Base-by-base conservation (phyloP, 257 asterid species). In the Petunia axillaris region DNA sequence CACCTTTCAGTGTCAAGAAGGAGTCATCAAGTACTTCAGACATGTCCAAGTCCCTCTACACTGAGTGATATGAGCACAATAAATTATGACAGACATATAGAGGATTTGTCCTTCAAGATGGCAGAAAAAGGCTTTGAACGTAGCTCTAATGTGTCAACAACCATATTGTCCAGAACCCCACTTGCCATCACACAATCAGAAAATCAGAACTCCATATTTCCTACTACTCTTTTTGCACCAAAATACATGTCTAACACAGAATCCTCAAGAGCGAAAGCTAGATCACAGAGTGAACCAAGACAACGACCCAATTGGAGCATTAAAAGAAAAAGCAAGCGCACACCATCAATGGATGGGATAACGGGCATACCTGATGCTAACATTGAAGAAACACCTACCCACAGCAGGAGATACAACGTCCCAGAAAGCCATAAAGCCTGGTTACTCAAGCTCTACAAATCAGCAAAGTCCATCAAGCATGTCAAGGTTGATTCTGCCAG, bases 261-360 rank as follows among this genome's bases (percentile, higher is more conserved):
- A 83, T 88, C 95, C 54, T 90, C 94, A 78, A 87, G 87, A 85
- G 94, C 95, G 62, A 93, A 91, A 83, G 63, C 89, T 62, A 90
- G 97, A 80, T 93, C 98, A 77, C 93, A 91, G 15, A 93, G 98
- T 43, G 94, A 89, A 83, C 95, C 97, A 5, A 89, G 85, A 81
- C 94, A 87, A 84, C 89, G 95, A 16, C 97, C 97, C 44, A 84
- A 80, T 66, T 63, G 79, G 83, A 82, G 79, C 66, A 66, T 79
- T 40, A 87, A 77, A 83, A 86, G 85, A 81, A 87, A 83, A 53
- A 75, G 83, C 81, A 84, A 82, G 85, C 86, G 87, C 62, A 81
- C 89, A 58, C 83, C 87, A 35, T 89, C 98, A 13, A 82, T 85
- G 79, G 91, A 87, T 52, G 85, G 75, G 68, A 85, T 63, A 44